Evolutionary conservation across 345 rosid species (phyloP), one percentile per base, ranked within the genome.

Genomic region (Salix exigua): DNA sequence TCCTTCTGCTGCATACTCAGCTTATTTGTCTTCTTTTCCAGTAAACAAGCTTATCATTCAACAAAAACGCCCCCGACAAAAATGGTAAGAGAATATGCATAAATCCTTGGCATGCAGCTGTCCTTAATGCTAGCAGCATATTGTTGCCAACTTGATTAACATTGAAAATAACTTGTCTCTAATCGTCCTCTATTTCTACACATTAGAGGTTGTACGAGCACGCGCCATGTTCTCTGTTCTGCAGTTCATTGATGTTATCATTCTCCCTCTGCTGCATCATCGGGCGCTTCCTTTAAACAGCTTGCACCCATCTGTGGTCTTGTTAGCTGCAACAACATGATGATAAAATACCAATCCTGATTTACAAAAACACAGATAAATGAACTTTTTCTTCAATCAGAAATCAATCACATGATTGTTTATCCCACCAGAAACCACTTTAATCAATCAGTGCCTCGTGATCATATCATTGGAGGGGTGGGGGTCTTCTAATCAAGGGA

Each of bases 251-350:
- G 38, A 65, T 55, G 60, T 71, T 75, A 31, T 13, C 53, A 62
- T 53, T 40, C 85, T 58, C 77, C 79, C 28, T 0, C 18, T 33
- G 79, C 75, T 40, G 60, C n/a, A n/a, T n/a, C 40, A 26, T 75
- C 75, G 26, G 77, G 48, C 42, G 33, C 50, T 48, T 66, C 82
- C 9, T 80, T 78, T 1, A 73, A 51, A 64, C 66, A 75, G 18
- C 23, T n/a, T n/a, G 80, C 78, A 53, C 80, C 89, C 64, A 40
- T 53, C 74, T 55, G 25, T 7, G 77, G 80, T 51, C 63, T 71
- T 73, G 81, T 86, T 30, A 80, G 70, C 73, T 31, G 86, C 86
- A 82, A 84, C 68, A 62, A 35, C 78, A 51, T 28, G 73, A 51
- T 28, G 73, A 58, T 64, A 75, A 50, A 44, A 28, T 7, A 60